Percentiles rank a stretch among this genome's conserved stretches.
Evolutionary conservation across 2,329 filamentous ascomycete genomes (phyloP).

Genomic region (Biscogniauxia marginata): DNA sequence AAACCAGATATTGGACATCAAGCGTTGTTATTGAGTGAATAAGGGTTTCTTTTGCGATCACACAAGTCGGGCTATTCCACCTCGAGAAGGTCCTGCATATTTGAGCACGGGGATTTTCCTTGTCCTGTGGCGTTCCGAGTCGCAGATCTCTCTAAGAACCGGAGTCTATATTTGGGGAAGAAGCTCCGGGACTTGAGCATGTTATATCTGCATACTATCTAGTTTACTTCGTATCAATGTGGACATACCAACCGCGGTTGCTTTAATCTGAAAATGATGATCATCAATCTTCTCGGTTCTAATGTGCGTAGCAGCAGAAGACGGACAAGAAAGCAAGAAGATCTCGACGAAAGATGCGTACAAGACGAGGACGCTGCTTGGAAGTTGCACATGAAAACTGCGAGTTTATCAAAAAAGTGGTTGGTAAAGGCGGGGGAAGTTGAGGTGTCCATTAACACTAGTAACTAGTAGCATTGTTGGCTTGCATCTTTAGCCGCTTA

Average conservation of each 20-base stretch:
- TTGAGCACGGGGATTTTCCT: neutral
- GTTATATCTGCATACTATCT: neutral
- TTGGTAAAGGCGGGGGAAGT: neutral
- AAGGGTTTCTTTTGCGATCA: neutral
- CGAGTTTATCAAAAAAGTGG: neutral
- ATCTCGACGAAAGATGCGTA: no score
- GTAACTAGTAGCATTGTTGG: no score
- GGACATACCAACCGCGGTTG: neutral
- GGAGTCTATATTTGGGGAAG: neutral
- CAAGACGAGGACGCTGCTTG: no score
- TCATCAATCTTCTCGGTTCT: no score
- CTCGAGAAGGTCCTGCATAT: slow-evolving; percentile 2
- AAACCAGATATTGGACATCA: neutral
- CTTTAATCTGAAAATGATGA: neutral
- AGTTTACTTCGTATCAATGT: no score
- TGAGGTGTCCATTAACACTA: no score
- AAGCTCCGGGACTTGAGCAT: neutral
- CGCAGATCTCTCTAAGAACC: slow-evolving; percentile 3
- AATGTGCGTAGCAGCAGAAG: no score
- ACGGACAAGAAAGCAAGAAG: no score
- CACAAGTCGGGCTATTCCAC: neutral
- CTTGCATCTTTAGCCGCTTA: neutral
- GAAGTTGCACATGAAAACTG: no score
- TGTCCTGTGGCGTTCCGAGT: slow-evolving; percentile 2
- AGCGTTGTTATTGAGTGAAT: neutral